Base-by-base conservation (phyloP, 208 protist species). In the Acanthamoeba castellanii region DNA sequence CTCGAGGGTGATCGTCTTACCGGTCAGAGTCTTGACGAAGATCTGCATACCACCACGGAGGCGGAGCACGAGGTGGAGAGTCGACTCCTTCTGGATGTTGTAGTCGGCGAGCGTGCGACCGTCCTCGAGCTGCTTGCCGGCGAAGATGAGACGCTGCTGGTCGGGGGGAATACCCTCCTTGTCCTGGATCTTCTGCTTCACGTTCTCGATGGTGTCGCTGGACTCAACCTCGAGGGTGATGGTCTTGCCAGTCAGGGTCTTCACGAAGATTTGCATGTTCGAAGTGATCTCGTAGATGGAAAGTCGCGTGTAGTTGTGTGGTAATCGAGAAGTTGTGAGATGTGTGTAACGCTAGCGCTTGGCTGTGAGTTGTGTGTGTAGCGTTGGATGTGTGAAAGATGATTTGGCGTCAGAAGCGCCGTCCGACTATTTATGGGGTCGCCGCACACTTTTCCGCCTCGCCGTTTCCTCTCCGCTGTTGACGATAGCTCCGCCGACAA, bases 31-130 rank as follows among this genome's bases (percentile, higher is more conserved):
- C 61, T 70, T 70, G 27, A 70, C 61, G 61, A 70, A 70, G 61
- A 70, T 70, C 61, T 70, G 61, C 61, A 70, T 70, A 34, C 61
- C 98, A 96, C 98, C 98, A 87, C 98, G 96, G 25, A 99, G 97
- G 47, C 98, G 97, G 52, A 99, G 97, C 0, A 70, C 61, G 61
- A 70, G 61, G 61, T 70, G 61, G n/a, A 70, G 61, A 34, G 61
- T 34, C 1, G 25, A 98, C 95, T 99, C 99, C 98, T 99, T 99
- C 98, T 99, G 99, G 97, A 99, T 99, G 98, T 99, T 99, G 98
- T 99, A 99, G 98, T 99, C 99, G 66, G 98, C 97, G 55, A 99
- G 98, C 74, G 99, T 99, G 90, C 99, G 98, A 96, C 98, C 98
- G 96, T 99, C 99, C 97, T 99, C 99, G 91, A 99, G 97, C 97